Evolutionary conservation across 805 yeast species (phyloP).

Genomic region (Yamadazyma phyllophila): DNA sequence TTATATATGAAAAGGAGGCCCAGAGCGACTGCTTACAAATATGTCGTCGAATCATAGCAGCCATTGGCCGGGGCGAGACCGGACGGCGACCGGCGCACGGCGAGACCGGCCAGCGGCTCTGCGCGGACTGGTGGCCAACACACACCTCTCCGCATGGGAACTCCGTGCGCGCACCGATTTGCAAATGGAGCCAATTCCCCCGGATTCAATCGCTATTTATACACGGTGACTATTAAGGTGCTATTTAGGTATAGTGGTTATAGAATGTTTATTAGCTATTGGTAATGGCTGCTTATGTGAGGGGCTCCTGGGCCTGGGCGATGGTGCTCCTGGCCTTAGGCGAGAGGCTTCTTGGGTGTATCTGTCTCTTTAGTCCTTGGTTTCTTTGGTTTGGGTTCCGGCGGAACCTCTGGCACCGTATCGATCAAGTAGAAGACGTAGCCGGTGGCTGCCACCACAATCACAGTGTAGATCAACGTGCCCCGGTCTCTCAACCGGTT

Average conservation of each 20-base stretch:
- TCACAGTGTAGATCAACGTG: conserved; percentile 31
- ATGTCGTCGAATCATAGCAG: background rate
- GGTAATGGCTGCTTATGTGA: no score
- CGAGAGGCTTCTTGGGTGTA: no score
- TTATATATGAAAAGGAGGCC: background rate
- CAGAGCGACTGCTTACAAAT: conserved; percentile 2
- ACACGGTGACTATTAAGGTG: conserved; percentile 1
- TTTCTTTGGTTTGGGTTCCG: conserved; percentile 7
- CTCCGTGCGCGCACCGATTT: no score
- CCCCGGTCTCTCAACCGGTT: conserved; percentile 32
- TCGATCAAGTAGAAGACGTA: conserved; percentile 25
- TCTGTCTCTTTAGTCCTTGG: no score
- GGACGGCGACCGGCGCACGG: background rate
- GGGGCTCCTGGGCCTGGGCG: no score
- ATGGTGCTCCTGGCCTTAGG: no score
- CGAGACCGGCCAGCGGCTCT: background rate
- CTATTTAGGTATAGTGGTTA: background rate
- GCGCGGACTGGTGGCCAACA: background rate
- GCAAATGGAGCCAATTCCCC: no score
- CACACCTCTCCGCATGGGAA: no score
- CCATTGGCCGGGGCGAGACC: background rate
- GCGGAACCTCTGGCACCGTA: conserved; percentile 18
- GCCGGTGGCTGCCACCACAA: conserved; percentile 28
- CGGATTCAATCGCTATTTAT: background rate
- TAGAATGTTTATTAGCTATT: background rate